These are phyloP conservation scores for Cyberlindnera euphorbiiphila DNA, from an alignment of 805 yeast species.

Conservation along the genomic window DNA sequence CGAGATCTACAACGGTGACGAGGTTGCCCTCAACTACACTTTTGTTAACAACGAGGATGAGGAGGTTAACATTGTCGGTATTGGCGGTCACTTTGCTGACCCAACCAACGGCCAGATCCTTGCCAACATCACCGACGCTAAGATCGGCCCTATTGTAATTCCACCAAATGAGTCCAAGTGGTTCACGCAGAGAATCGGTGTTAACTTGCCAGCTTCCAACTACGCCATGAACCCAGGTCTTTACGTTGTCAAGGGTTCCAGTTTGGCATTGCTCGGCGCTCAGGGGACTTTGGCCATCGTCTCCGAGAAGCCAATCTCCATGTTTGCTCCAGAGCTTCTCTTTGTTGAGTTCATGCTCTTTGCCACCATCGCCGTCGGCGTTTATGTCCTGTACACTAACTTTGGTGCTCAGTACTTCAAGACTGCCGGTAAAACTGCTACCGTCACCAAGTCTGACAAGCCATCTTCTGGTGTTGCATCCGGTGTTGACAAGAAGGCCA, in stretches of 20 bases:
- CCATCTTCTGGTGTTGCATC: conserved; percentile 22
- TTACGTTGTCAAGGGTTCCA: conserved; percentile 46
- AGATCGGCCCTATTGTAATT: conserved; percentile 56
- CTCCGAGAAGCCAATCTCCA: conserved; percentile 60
- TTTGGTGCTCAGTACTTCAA: conserved; percentile 46
- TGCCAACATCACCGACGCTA: conserved; percentile 62
- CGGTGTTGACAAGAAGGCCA: conserved; percentile 29
- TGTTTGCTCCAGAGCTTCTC: conserved; percentile 70
- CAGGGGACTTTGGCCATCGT: conserved; percentile 55
- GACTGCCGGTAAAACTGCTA: conserved; percentile 27
- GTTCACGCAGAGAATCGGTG: conserved; percentile 57
- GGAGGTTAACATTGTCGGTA: conserved; percentile 54
- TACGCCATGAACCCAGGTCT: conserved; percentile 60
- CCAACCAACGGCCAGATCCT: conserved; percentile 47
- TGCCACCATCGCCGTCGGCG: conserved; percentile 45
- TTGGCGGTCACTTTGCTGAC: conserved; percentile 61
- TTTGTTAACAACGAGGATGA: conserved; percentile 51
- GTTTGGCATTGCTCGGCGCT: conserved; percentile 52
- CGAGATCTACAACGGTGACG: conserved; percentile 49
- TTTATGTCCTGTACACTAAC: conserved; percentile 41
- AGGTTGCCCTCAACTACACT: conserved; percentile 46
- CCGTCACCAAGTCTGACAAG: conserved; percentile 19
- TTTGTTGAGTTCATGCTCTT: conserved; percentile 54
- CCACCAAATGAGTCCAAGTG: conserved; percentile 43
- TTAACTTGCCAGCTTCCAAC: conserved; percentile 53